These are phyloP conservation scores for Arctostaphylos glauca DNA, from an alignment of 148 eudicot genomes.

Conservation along the genomic window DNA sequence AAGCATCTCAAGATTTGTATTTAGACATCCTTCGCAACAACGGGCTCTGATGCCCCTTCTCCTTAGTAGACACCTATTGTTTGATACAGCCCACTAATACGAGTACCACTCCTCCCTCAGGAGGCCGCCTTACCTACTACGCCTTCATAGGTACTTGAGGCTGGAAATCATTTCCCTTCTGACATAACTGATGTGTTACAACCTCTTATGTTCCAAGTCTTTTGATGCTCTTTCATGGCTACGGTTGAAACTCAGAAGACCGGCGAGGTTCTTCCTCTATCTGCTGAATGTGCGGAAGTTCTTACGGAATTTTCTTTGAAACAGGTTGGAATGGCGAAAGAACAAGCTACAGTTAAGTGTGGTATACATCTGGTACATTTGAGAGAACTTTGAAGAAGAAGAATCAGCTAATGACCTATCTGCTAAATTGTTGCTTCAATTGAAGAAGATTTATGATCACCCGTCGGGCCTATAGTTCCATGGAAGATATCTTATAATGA, in stretches of 20 bases:
- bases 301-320: background rate
- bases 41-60: too few species aligned
- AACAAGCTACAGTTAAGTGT: conserved; percentile 13
- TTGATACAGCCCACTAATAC: too few species aligned
- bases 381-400: background rate
- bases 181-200: background rate
- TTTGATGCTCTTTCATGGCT: background rate
- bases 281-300: background rate
- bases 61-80: too few species aligned
- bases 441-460: conserved; percentile 7
- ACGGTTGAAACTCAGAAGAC: background rate
- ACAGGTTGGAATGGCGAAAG: conserved; percentile 20
- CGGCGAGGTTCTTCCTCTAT: background rate
- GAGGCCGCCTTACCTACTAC: too few species aligned
- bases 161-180: too few species aligned
- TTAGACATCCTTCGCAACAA: too few species aligned
- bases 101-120: too few species aligned
- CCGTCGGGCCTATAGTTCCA: background rate
- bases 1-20: too few species aligned
- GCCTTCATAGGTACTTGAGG: too few species aligned
- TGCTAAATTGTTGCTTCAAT: background rate
- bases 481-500: conserved; percentile 9
- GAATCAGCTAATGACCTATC: background rate
- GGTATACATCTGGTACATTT: background rate
- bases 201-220: background rate